These are phyloP conservation scores for Barbarea vulgaris DNA, from an alignment of 345 rosid species.

Conservation along the genomic window DNA sequence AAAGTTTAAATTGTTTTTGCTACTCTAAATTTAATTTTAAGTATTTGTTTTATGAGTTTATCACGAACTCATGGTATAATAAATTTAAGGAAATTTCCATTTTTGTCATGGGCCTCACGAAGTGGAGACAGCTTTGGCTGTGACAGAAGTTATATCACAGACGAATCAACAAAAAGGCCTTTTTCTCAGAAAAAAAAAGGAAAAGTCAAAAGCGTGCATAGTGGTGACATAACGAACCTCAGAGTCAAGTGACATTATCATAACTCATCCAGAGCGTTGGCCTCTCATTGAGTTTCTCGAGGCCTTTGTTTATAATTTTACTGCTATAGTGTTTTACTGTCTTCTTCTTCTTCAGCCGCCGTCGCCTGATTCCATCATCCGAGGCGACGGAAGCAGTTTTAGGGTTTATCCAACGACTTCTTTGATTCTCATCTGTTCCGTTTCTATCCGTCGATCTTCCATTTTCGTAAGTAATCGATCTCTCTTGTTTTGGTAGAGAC, in stretches of 20 bases:
- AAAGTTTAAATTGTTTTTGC: no score
- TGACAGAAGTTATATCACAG: conserved; percentile 36
- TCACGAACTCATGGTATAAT: neutral
- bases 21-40: neutral
- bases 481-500: neutral
- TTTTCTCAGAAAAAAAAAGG: neutral
- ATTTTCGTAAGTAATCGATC: conserved; percentile 22
- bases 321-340: conserved; percentile 14
- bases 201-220: conserved; percentile 10
- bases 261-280: conserved; percentile 21
- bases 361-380: conserved; percentile 40
- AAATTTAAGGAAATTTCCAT: neutral
- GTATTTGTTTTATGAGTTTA: neutral
- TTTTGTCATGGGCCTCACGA: conserved; percentile 38
- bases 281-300: conserved; percentile 31
- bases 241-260: conserved; percentile 39
- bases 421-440: neutral
- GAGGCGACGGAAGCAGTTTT: conserved; percentile 38
- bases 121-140: conserved; percentile 3
- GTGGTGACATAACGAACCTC: conserved; percentile 27
- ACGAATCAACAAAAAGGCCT: conserved; percentile 24
- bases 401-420: conserved; percentile 14
- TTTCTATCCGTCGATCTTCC: conserved; percentile 28
- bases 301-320: neutral
- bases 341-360: conserved; percentile 33